phyloP scores from a whole-genome alignment of 352 stramenopile genomes.

The Globisporangium lucens region DNA sequence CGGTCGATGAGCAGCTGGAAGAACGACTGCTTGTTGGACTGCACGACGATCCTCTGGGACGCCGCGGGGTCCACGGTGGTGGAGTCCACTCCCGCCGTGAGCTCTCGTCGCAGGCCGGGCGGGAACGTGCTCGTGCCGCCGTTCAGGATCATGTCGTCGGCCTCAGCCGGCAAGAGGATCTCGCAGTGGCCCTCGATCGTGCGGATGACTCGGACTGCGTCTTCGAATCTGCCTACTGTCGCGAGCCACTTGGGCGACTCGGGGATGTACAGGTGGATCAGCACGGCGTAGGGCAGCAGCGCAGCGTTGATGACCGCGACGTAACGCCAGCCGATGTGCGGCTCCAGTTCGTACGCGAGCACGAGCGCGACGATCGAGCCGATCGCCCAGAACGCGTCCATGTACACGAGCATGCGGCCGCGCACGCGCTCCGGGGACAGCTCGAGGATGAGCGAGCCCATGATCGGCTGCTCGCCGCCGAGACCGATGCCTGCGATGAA shows the following conservation, averaged over 20 bases:
- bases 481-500: slow-evolving; percentile 12
- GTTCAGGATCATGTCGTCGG: slow-evolving; percentile 4
- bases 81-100: background rate
- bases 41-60: slow-evolving; percentile 10
- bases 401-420: slow-evolving; percentile 24
- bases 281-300: slow-evolving; percentile 1
- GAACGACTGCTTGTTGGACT: slow-evolving; percentile 7
- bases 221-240: slow-evolving; percentile 11
- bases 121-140: background rate
- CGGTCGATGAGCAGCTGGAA: slow-evolving; percentile 12
- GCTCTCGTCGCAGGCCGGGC: background rate
- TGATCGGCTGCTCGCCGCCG: slow-evolving; percentile 26
- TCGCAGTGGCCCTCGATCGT: slow-evolving; percentile 8
- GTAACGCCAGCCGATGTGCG: slow-evolving; percentile 7
- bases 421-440: slow-evolving; percentile 21
- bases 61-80: background rate
- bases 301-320: background rate
- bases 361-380: slow-evolving; percentile 18
- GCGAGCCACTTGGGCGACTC: slow-evolving; percentile 15
- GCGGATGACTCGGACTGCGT: slow-evolving; percentile 10
- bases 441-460: slow-evolving; percentile 24
- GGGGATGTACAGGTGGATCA: slow-evolving; percentile 7
- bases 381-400: slow-evolving; percentile 26
- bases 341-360: slow-evolving; percentile 4
- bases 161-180: slow-evolving; percentile 3